Conservation (phyloP, 495 filamentous ascomycete genomes). For the Durotheca rogersii region DNA sequence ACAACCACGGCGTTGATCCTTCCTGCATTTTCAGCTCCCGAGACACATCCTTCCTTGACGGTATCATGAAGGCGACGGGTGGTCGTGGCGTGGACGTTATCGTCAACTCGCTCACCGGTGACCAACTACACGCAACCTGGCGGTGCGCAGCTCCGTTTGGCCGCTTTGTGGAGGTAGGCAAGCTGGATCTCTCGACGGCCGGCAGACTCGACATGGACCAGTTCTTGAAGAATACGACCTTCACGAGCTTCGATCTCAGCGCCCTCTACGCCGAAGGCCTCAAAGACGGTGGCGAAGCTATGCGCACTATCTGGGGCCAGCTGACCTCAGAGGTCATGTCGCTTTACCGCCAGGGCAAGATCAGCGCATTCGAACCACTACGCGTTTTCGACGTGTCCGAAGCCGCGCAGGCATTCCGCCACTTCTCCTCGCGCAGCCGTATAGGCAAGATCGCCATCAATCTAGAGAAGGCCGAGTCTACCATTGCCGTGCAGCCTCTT, state of each 20-base stretch:
- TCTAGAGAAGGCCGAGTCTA: neutral
- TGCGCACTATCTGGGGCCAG: neutral
- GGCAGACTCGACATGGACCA: conserved; percentile 34
- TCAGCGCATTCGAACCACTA: conserved; percentile 32
- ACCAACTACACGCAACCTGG: conserved; percentile 47
- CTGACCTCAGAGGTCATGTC: conserved; percentile 3
- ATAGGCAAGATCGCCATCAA: conserved; percentile 15
- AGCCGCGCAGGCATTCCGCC: conserved; percentile 17
- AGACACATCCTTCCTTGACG: conserved; percentile 37
- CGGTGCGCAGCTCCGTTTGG: conserved; percentile 51
- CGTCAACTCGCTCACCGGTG: conserved; percentile 55
- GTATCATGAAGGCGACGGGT: conserved; percentile 45
- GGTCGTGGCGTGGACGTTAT: conserved; percentile 54
- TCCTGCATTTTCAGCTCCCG: conserved; percentile 51
- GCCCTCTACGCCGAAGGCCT: conserved; percentile 2
- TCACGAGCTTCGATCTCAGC: conserved; percentile 33
- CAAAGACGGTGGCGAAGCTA: neutral
- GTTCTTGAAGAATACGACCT: conserved; percentile 30
- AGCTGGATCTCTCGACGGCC: conserved; percentile 28
- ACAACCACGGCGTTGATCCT: too few species aligned
- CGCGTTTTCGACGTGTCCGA: conserved; percentile 38
- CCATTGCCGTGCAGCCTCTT: neutral
- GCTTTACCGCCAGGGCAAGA: conserved; percentile 8
- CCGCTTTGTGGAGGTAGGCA: conserved; percentile 56
- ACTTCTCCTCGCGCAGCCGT: conserved; percentile 4